A percentile compares a stretch with the other conserved stretches of the same genome.
Conservation (phyloP, 192 early-diverging fungal species). For the Entomortierella chlamydospora region DNA sequence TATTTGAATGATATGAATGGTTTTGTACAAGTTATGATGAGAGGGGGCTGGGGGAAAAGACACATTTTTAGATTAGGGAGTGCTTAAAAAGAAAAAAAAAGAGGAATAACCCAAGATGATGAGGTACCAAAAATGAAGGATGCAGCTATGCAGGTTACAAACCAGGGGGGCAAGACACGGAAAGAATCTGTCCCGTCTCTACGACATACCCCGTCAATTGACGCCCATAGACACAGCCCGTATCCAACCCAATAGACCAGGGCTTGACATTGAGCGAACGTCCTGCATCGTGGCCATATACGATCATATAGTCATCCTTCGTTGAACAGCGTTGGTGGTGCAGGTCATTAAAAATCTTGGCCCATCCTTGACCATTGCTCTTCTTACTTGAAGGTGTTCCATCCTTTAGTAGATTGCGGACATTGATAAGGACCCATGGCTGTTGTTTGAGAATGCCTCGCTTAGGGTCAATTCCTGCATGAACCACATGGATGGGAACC, state of each 20-base stretch:
- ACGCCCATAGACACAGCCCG: slow-evolving; percentile 76
- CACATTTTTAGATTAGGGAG: too few relatives aligned
- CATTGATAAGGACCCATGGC: slow-evolving; percentile 69
- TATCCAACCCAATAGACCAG: slow-evolving; percentile 73
- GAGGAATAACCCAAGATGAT: too few relatives aligned
- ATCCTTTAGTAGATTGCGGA: slow-evolving; percentile 63
- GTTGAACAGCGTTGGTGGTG: slow-evolving; percentile 23
- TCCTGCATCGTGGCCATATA: slow-evolving; percentile 79
- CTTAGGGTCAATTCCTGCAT: slow-evolving; percentile 72
- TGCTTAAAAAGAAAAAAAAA: too few relatives aligned
- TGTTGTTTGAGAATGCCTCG: slow-evolving; percentile 61
- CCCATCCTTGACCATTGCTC: slow-evolving; percentile 56
- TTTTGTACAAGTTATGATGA: too few relatives aligned
- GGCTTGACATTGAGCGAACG: slow-evolving; percentile 65
- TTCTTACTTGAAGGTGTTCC: slow-evolving; percentile 52
- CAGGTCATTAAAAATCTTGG: slow-evolving; percentile 48
- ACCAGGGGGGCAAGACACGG: background rate
- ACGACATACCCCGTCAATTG: slow-evolving; percentile 64
- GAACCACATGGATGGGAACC: slow-evolving; percentile 70
- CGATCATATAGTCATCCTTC: slow-evolving; percentile 56
- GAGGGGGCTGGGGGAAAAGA: too few relatives aligned
- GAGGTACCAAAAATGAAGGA: too few relatives aligned
- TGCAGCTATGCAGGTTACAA: too few relatives aligned
- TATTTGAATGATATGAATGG: too few relatives aligned
- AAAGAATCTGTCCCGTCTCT: slow-evolving; percentile 31